Evolutionary conservation across 805 yeast genomes (phyloP).

Genomic region (Metschnikowia dekortorum): DNA sequence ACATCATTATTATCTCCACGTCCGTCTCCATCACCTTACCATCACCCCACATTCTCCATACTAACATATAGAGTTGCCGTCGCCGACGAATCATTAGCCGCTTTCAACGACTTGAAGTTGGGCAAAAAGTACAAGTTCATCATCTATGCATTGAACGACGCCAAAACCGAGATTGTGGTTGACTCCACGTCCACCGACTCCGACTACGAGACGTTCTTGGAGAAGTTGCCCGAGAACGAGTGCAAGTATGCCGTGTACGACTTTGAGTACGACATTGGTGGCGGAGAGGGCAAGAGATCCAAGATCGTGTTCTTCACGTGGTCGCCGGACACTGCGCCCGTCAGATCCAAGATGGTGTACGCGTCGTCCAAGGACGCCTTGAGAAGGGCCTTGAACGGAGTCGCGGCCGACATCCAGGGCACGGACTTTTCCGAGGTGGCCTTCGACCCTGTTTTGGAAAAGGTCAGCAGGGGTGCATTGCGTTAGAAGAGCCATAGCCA

Average conservation of each 20-base stretch:
- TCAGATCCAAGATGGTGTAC: conserved; percentile 95
- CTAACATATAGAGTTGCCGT: conserved; percentile 39
- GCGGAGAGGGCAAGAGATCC: conserved; percentile 91
- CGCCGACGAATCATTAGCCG: conserved; percentile 81
- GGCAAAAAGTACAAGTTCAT: conserved; percentile 86
- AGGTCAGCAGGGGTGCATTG: conserved; percentile 72
- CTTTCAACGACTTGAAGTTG: conserved; percentile 93
- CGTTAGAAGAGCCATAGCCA: background rate
- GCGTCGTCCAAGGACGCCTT: conserved; percentile 98
- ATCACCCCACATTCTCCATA: conserved; percentile 5
- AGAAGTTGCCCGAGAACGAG: conserved; percentile 89
- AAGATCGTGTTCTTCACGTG: conserved; percentile 72
- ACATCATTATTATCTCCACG: too few species aligned
- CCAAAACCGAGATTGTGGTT: conserved; percentile 87
- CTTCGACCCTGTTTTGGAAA: conserved; percentile 86
- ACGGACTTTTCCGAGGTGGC: conserved; percentile 97
- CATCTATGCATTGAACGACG: conserved; percentile 74
- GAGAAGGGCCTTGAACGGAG: conserved; percentile 95
- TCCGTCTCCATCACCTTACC: background rate
- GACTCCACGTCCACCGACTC: conserved; percentile 71
- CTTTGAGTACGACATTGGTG: conserved; percentile 87
- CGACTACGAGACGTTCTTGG: conserved; percentile 83
- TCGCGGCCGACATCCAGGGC: conserved; percentile 93
- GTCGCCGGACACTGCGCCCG: conserved; percentile 97
- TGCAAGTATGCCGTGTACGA: conserved; percentile 96